Conservation (phyloP, 805 yeast species). For the Candida oleophila region DNA sequence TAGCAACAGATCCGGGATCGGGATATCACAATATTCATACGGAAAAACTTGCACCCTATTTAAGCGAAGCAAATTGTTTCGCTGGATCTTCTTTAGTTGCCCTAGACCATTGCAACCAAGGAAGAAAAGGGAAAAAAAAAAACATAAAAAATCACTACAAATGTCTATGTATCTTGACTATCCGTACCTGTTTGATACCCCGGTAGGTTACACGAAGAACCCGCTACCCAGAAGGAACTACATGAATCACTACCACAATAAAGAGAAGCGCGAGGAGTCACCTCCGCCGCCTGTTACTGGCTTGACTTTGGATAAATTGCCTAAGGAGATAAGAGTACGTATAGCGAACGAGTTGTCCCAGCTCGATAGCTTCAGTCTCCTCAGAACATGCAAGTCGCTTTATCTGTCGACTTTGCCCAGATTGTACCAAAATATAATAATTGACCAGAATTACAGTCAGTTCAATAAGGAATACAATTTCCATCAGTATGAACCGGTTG, state of each 20-base stretch:
- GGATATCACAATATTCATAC: not conserved
- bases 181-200: constrained; percentile 15
- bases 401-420: constrained; percentile 29
- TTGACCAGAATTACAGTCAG: constrained; percentile 36
- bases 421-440: constrained; percentile 38
- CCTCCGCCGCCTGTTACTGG: not conserved
- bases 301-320: constrained; percentile 26
- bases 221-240: constrained; percentile 8
- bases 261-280: not conserved
- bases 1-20: not conserved
- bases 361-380: constrained; percentile 33
- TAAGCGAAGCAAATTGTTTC: too few relatives aligned
- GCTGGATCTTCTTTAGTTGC: too few relatives aligned
- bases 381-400: constrained; percentile 27
- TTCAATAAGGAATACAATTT: constrained; percentile 25
- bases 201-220: constrained; percentile 21
- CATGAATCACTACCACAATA: not conserved
- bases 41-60: not conserved
- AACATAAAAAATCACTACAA: not conserved
- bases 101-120: too few relatives aligned
- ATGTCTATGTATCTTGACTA: constrained; percentile 3
- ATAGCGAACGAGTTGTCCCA: constrained; percentile 38
- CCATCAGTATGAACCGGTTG: constrained; percentile 6
- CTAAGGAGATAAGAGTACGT: constrained; percentile 33
- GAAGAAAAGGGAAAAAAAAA: too few relatives aligned